Evolutionary conservation across 2,329 filamentous ascomycete genomes (phyloP).

Genomic region (Sporothrix schenckii): DNA sequence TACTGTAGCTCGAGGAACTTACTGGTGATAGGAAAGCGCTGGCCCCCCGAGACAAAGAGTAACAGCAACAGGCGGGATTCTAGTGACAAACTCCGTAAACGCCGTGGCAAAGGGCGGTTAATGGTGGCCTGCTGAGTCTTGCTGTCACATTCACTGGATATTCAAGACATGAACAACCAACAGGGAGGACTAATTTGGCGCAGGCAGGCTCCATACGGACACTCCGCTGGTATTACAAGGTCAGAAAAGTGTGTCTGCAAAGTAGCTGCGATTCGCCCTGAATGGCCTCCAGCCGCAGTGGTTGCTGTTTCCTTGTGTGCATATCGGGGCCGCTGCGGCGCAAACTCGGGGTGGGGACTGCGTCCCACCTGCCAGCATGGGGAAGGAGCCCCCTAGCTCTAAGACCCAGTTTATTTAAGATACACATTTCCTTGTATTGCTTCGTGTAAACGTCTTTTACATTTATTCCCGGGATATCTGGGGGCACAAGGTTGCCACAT

Average conservation of each 20-base stretch:
- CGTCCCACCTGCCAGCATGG: constrained; percentile 5
- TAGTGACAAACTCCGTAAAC: constrained; percentile 20
- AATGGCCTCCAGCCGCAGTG: not conserved
- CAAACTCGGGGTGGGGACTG: constrained; percentile 9
- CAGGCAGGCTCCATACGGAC: not conserved
- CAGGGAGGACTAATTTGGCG: constrained; percentile 3
- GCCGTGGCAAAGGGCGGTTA: not conserved
- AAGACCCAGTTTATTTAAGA: constrained; percentile 11
- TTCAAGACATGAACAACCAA: constrained; percentile 15
- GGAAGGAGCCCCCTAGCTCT: constrained; percentile 1
- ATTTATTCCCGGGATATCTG: too few species aligned
- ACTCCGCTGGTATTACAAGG: not conserved
- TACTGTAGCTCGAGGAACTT: not conserved
- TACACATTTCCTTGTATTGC: not conserved
- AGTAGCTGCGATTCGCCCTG: not conserved
- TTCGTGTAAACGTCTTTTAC: too few species aligned
- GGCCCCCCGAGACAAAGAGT: not conserved
- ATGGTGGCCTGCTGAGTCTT: not conserved
- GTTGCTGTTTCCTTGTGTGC: not conserved
- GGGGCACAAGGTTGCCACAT: not conserved
- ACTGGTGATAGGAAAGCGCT: not conserved
- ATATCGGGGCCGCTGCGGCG: not conserved
- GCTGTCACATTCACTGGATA: not conserved
- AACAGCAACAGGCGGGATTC: not conserved
- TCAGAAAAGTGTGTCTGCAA: not conserved